phyloP scores from a whole-genome alignment of 1,284 basidiomycete genomes.

The Ustilago lituana region DNA sequence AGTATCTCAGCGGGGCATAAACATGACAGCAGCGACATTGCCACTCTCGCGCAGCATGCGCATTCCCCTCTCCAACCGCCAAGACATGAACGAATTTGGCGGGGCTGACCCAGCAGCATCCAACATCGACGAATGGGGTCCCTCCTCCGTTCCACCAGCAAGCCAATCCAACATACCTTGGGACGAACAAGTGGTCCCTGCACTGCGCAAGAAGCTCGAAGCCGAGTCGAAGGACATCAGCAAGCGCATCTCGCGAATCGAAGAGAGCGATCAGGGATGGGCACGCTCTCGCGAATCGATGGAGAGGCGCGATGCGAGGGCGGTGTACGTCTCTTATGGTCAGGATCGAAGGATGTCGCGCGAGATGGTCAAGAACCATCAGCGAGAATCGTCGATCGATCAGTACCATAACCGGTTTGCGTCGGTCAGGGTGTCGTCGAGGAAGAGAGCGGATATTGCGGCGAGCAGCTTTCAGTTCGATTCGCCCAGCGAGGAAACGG shows the following conservation, averaged over 20 bases:
- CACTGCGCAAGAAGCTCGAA: conserved; percentile 49
- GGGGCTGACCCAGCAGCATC: background rate
- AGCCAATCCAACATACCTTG: conserved; percentile 26
- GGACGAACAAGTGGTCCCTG: conserved; percentile 56
- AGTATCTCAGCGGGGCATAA: too few relatives aligned
- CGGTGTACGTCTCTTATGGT: background rate
- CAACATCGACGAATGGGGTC: conserved; percentile 47
- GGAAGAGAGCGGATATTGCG: background rate
- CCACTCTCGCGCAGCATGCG: conserved; percentile 31
- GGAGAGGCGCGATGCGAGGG: conserved; percentile 6
- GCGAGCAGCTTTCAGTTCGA: conserved; percentile 16
- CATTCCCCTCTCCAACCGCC: conserved; percentile 15
- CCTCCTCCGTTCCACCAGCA: conserved; percentile 32
- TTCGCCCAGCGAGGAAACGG: background rate
- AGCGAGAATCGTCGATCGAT: conserved; percentile 29
- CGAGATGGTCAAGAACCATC: conserved; percentile 25
- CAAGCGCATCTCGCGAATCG: conserved; percentile 47
- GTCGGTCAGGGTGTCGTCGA: conserved; percentile 2
- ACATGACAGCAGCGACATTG: conserved; percentile 30
- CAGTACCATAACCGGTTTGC: conserved; percentile 45
- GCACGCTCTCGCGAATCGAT: conserved; percentile 12
- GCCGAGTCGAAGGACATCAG: conserved; percentile 31
- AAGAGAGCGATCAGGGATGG: conserved; percentile 42
- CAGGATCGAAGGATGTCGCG: conserved; percentile 19
- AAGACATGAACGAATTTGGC: conserved; percentile 18